Evolutionary conservation across 257 asterid genomes (phyloP), one percentile per base, ranked within the genome.

Genomic region (Ballota nigra): DNA sequence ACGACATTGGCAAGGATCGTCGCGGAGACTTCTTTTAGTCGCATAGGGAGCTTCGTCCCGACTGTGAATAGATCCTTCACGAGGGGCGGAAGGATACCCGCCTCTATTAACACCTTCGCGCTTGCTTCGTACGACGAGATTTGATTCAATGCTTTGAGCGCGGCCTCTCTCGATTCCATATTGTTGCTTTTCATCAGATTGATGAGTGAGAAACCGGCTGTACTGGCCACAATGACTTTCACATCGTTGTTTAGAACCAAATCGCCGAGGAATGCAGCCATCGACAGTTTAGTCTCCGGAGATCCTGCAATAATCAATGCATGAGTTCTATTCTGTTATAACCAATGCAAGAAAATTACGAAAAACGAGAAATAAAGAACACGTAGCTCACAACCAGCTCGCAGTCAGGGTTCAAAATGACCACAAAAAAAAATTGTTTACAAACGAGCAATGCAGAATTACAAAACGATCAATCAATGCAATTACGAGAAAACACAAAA

Each of bases 31-130:
- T 92, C 99, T 73, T 92, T 95, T 43, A 95, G 86, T 5, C 87
- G 83, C 88, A 77, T 83, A 8, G 98, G 95, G 60, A 91, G 78
- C 66, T 86, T 86, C 24, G 91, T 76, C 45, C 96, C 95, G 12
- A 87, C 92, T 0, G 85, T 80, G 83, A 95, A 95, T 1, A 95
- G 96, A 80, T 92, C 97, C 79, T 84, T 86, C 80, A 95, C 91
- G 3, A 95, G 97, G 13, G 96, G 99, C 0, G 96, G 98, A 72
- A 95, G 98, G 65, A 95, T 88, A 31, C 97, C 99, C 4, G 93
- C 93, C 85, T 88, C 96, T 19, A 92, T 86, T 74, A 95, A 75
- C 66, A 88, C 82, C 77, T 85, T 86, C 19, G 99, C 95, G 33
- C 99, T 95, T 28, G 82, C 73, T 68, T 89, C 99, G 16, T 88